Percentiles rank a stretch among this genome's conserved stretches.
These are phyloP conservation scores for Akanthomyces muscarius DNA, from an alignment of 2,329 filamentous ascomycete species.

Conservation along the genomic window DNA sequence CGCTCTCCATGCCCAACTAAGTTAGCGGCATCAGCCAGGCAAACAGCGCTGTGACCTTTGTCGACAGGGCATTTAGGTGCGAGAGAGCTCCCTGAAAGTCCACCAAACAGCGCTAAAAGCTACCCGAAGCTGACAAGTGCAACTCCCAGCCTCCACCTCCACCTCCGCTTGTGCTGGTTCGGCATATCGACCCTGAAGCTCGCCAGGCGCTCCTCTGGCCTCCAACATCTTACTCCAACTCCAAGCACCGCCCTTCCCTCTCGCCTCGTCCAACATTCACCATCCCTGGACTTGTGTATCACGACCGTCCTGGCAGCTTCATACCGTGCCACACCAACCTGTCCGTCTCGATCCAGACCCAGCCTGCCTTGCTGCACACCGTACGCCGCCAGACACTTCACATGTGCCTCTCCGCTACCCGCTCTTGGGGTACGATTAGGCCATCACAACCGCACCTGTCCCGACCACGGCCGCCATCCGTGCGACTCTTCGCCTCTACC, in stretches of 20 bases:
- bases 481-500: neutral
- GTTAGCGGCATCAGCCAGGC: slow-evolving; percentile 8
- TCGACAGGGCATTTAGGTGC: neutral
- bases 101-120: neutral
- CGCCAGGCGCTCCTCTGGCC: neutral
- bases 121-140: slow-evolving; percentile 1
- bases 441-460: neutral
- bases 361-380: neutral
- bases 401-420: slow-evolving; percentile 5
- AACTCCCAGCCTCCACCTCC: neutral
- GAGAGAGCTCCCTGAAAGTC: neutral
- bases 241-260: neutral
- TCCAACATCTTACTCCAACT: slow-evolving; percentile 12
- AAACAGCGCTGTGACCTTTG: neutral
- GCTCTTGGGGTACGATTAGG: slow-evolving; percentile 4
- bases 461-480: neutral
- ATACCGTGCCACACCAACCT: neutral
- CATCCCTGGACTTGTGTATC: neutral
- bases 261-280: neutral
- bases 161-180: neutral
- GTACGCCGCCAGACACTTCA: neutral
- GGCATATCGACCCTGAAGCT: slow-evolving; percentile 2
- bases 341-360: neutral
- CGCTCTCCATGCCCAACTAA: slow-evolving; percentile 5
- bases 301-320: neutral